Evolutionary conservation across 768 basidiomycete genomes (phyloP).

Genomic region (Trametes punicea): DNA sequence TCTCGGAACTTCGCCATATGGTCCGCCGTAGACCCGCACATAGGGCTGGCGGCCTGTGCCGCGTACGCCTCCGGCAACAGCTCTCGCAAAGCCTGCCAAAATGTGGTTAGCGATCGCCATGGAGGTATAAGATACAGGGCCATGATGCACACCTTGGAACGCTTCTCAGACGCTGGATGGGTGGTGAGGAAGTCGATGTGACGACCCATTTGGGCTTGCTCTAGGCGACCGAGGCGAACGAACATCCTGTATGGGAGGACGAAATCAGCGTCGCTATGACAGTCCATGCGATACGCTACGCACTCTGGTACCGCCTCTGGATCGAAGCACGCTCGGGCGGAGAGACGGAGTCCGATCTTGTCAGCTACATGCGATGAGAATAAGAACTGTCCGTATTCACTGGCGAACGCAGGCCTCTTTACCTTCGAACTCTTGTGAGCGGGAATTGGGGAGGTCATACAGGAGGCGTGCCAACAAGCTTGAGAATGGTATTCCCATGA

Average conservation of each 20-base stretch:
- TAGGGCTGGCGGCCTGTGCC: constrained; percentile 52
- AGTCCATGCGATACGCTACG: constrained; percentile 22
- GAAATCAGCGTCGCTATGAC: background rate
- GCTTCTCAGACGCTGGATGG: constrained; percentile 71
- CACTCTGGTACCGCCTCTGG: constrained; percentile 74
- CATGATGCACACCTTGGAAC: constrained; percentile 56
- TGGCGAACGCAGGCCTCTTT: background rate
- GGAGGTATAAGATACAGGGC: background rate
- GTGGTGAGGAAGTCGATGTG: constrained; percentile 67
- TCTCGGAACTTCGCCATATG: constrained; percentile 24
- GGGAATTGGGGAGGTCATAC: constrained; percentile 77
- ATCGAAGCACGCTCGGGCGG: constrained; percentile 84
- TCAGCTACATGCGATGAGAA: constrained; percentile 57
- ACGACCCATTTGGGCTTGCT: constrained; percentile 36
- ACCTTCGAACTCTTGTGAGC: constrained; percentile 83
- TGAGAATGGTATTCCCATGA: constrained; percentile 54
- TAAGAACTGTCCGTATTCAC: background rate
- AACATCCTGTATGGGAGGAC: constrained; percentile 53
- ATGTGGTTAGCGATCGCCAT: background rate
- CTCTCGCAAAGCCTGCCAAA: constrained; percentile 39
- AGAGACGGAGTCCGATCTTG: constrained; percentile 75
- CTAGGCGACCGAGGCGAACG: constrained; percentile 55
- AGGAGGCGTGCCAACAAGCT: constrained; percentile 46
- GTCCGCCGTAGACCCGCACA: constrained; percentile 38
- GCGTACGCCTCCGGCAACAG: constrained; percentile 56